Evolutionary conservation across 768 basidiomycete genomes (phyloP), one percentile per base, ranked within the genome.

Genomic region (Xerocomus brunneocitrinus): DNA sequence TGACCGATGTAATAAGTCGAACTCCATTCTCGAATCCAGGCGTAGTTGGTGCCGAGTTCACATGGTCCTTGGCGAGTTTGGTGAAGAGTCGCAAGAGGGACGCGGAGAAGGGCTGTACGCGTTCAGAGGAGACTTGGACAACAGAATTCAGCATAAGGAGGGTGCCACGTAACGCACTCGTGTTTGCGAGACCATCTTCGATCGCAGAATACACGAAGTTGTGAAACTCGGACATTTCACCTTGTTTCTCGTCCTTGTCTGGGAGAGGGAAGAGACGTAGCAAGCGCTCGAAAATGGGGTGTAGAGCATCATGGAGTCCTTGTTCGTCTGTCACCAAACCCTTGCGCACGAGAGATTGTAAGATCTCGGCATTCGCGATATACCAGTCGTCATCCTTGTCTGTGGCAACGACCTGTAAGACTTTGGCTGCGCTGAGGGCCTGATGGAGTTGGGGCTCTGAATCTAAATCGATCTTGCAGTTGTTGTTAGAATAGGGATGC

Each of bases 381-480:
- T 87, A 90, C 95, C 95, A 99, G 0, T 78, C 67, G 59, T 93
- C 86, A 19, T 86, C 79, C 63, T 95, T 91, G 63, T 90, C 89
- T 0, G 84, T 76, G 3, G 91, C 77, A 39, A 97, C 85, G 22
- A 93, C 84, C 52, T 92, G 88, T 25, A 99, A 78, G 25, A 97
- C 91, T 65, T 91, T 91, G 13, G 91, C 90, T 4, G 92, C 80
- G 51, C 88, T 87, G 45, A 89, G 76, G 3, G 93, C 88, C 61
- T 83, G 79, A 2, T 77, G 74, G 45, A 92, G 69, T n/a, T 76
- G 73, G 8, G 76, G 70, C 34, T 95, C 93, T 39, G 66, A 76
- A 38, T 75, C 81, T 50, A 94, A 74, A 31, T 95, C 93, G 58
- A 76, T 83, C 90, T 93, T 53, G 55, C 8, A 52, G 35, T 14